Base-by-base conservation (phyloP, 78 protist species). In the Polysphondylium violaceum region DNA sequence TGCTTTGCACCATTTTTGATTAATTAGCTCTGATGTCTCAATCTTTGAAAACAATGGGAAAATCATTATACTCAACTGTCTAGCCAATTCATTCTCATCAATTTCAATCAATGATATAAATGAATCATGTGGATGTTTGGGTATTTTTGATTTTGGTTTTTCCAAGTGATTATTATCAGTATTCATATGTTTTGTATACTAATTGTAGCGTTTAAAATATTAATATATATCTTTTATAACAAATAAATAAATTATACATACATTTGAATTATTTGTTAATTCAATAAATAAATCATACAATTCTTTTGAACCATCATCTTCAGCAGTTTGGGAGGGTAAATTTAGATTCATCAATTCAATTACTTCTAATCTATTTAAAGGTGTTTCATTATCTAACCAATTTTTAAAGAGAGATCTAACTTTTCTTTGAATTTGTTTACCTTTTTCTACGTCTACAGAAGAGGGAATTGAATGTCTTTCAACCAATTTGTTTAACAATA, bases 401-500 rank as follows among this genome's bases (percentile, higher is more conserved):
- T 36, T 23, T 50, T 72, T 72, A 50, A 72, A 23, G 12, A 72
- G 38, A 0, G 51, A 19, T 51, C 63, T 72, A 31, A 55, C 50
- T 33, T 72, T 72, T 51, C 63, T 72, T 72, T 72, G 78, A 51
- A 72, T 72, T 16, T 33, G 35, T 44, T 72, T 50, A 33, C 78
- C 60, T 17, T 56, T 72, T 31, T 72, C 78, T 19, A 33, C 31
- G 21, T 72, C 63, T 9, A 33, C 27, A 25, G n/a, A 25, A 33
- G 78, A 17, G 44, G 78, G 78, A 29, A 51, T 51, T 14, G 59
- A 27, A 19, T 72, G 51, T 50, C 78, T 50, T 50, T 72, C 78
- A 21, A 72, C n/a, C 7, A 72, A 35, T 51, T 72, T 72, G 33
- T 29, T 72, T 33, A 72, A 72, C 2, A 72, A 5, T 11, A 33